These are phyloP conservation scores for Sicyos edulis DNA, from an alignment of 306 rosid genomes.

Conservation along the genomic window DNA sequence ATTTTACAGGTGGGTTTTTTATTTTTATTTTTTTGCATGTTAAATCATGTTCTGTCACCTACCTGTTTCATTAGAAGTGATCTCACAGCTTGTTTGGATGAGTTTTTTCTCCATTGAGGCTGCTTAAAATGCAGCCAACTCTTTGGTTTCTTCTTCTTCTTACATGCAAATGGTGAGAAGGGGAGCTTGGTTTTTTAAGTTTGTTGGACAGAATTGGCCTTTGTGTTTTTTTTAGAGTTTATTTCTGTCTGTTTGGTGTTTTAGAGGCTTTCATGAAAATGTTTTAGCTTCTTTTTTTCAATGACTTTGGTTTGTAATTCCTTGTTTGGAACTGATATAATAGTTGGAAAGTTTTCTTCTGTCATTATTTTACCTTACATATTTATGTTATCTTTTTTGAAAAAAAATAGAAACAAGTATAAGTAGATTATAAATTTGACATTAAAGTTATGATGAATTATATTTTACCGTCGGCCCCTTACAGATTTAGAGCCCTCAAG, in stretches of 20 bases:
- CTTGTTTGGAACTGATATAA: conserved; percentile 14
- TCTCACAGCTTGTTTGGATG: conserved; percentile 30
- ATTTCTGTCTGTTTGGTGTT: conserved; percentile 4
- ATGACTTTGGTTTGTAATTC: conserved; percentile 10
- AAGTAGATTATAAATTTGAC: no score
- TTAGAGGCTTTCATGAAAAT: conserved; percentile 3
- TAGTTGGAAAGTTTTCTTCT: neutral
- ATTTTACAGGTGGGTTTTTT: conserved; percentile 50
- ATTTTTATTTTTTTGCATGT: conserved; percentile 40
- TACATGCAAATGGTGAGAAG: conserved; percentile 1
- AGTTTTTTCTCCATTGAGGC: conserved; percentile 29
- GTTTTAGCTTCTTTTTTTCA: conserved; percentile 1
- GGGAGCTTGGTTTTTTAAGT: neutral
- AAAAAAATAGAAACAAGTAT: no score
- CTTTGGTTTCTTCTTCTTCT: conserved; percentile 24
- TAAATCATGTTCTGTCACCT: conserved; percentile 40
- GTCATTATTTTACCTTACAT: neutral
- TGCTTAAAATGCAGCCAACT: conserved; percentile 20
- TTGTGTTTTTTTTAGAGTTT: no score
- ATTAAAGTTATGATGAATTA: no score
- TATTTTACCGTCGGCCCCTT: no score
- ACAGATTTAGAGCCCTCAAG: no score
- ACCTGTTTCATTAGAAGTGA: conserved; percentile 35
- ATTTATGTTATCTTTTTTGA: no score
- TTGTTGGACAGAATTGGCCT: conserved; percentile 1